Conservation (phyloP, 495 filamentous ascomycete genomes). For the Beverwykella pulmonaria region DNA sequence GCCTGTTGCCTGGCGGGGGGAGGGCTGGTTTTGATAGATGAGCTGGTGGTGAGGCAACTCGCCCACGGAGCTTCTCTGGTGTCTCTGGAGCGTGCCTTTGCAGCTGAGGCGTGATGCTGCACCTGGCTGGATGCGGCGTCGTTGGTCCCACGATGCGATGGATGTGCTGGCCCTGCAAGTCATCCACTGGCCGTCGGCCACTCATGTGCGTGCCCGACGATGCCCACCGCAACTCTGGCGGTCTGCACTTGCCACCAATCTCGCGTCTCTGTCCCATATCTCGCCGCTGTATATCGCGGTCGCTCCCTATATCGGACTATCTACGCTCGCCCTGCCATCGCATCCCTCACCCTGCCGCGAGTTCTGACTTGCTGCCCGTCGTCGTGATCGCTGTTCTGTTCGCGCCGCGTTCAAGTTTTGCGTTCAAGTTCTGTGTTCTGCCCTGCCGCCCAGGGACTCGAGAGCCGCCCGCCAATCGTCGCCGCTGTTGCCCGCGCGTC, state of each 20-base stretch:
- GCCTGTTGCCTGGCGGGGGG: no score
- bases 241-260: constrained; percentile 16
- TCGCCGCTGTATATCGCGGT: neutral
- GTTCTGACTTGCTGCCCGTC: no score
- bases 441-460: constrained; percentile 9
- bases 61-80: neutral
- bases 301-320: constrained; percentile 5
- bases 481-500: neutral
- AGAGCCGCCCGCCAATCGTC: constrained; percentile 24
- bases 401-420: no score
- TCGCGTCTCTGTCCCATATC: neutral
- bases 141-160: neutral
- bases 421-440: neutral
- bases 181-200: constrained; percentile 9
- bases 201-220: neutral
- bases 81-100: constrained; percentile 6
- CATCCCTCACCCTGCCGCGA: no score
- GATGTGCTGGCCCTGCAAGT: constrained; percentile 36
- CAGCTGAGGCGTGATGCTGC: constrained; percentile 17
- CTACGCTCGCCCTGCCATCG: constrained; percentile 1
- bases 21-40: neutral
- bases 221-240: neutral
- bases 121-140: neutral
- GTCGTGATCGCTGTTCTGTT: neutral
- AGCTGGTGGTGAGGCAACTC: neutral